Percentiles rank a stretch among this genome's conserved stretches.
These are phyloP conservation scores for Aquilaria yunnanensis DNA, from an alignment of 345 rosid genomes.

Conservation along the genomic window DNA sequence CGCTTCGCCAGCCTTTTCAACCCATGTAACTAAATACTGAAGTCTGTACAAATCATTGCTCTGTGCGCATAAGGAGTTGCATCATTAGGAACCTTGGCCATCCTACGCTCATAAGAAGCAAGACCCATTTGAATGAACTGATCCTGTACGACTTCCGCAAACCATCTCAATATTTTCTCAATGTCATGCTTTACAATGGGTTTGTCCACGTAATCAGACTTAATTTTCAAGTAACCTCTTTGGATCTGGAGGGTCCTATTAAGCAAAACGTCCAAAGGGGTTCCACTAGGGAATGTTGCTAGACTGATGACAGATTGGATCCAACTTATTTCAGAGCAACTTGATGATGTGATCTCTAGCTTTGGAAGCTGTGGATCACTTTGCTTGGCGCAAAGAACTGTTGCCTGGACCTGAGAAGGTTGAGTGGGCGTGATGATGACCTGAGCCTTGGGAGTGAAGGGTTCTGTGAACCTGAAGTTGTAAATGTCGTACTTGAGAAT, in stretches of 20 bases:
- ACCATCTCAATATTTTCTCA: neutral
- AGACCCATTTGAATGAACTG: neutral
- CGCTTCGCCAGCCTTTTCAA: too few relatives aligned
- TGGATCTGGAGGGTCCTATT: neutral
- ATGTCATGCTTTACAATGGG: neutral
- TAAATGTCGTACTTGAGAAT: too few relatives aligned
- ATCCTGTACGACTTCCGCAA: neutral
- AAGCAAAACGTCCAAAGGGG: slow-evolving; percentile 7
- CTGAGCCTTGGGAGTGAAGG: too few relatives aligned
- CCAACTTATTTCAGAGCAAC: neutral
- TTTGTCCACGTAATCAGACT: neutral
- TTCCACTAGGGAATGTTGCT: slow-evolving; percentile 6
- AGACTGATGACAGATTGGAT: neutral
- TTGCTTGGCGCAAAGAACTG: too few relatives aligned
- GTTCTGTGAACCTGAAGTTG: too few relatives aligned
- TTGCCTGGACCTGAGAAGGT: too few relatives aligned
- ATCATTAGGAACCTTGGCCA: neutral
- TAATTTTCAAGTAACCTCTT: slow-evolving; percentile 2
- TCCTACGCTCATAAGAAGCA: slow-evolving; percentile 2
- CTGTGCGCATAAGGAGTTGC: too few relatives aligned
- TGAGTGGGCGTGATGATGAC: too few relatives aligned
- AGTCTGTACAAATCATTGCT: too few relatives aligned
- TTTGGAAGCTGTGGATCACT: neutral
- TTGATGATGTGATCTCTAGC: too few relatives aligned
- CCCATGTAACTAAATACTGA: too few relatives aligned